phyloP scores from a whole-genome alignment of 768 basidiomycete species.

The Xerocomellus dryophilus region DNA sequence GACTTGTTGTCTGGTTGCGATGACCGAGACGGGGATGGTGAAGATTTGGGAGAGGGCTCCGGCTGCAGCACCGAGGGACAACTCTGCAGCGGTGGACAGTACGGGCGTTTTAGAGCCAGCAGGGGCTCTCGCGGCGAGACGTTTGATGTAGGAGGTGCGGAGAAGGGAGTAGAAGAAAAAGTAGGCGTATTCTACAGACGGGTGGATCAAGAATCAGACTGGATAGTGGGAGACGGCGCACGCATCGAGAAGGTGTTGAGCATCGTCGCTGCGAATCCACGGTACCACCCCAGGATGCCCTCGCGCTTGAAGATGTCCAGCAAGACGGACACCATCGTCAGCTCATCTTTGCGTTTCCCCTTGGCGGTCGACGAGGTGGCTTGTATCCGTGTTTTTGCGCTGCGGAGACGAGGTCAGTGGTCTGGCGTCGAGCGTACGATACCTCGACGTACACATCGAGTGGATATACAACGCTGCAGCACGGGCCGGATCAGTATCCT shows the following conservation, averaged over 20 bases:
- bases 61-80: constrained; percentile 85
- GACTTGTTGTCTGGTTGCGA: constrained; percentile 96
- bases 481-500: background rate
- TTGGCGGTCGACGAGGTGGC: constrained; percentile 59
- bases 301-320: constrained; percentile 73
- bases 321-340: constrained; percentile 63
- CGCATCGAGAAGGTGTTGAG: constrained; percentile 97
- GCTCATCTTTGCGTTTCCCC: constrained; percentile 46
- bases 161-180: constrained; percentile 99
- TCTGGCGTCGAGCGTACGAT: background rate
- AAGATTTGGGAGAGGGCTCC: constrained; percentile 96
- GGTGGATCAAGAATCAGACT: background rate
- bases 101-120: constrained; percentile 57
- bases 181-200: constrained; percentile 87
- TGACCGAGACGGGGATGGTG: constrained; percentile 96
- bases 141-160: constrained; percentile 75
- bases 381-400: constrained; percentile 94
- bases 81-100: constrained; percentile 75
- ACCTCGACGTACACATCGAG: constrained; percentile 74
- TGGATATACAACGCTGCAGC: constrained; percentile 81
- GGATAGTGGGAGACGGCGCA: constrained; percentile 28
- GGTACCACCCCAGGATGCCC: constrained; percentile 79
- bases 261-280: constrained; percentile 95
- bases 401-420: constrained; percentile 31
- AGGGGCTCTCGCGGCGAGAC: constrained; percentile 57